These are phyloP conservation scores for Picochlorum costavermella DNA, from an alignment of 139 green algal species.

Conservation along the genomic window DNA sequence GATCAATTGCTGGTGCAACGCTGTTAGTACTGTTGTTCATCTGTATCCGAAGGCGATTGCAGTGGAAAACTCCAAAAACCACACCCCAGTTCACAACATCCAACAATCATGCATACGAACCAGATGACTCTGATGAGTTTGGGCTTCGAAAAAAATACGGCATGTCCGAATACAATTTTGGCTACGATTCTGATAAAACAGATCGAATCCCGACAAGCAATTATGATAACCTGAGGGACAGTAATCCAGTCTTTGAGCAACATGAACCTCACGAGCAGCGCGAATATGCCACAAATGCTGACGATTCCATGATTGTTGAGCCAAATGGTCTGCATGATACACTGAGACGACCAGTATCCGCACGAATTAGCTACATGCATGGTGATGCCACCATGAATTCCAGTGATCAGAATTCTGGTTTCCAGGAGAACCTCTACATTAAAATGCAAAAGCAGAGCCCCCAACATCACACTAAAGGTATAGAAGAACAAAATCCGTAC, in stretches of 20 bases:
- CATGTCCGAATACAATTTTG: neutral
- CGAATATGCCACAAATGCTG: no score
- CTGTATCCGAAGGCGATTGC: neutral
- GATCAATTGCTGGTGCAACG: neutral
- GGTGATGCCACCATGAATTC: neutral
- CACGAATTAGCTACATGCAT: neutral
- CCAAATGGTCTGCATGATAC: no score
- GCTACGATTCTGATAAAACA: neutral
- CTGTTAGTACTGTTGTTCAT: slow-evolving; percentile 11
- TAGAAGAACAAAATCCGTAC: no score
- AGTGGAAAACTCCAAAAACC: neutral
- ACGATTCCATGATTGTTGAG: no score
- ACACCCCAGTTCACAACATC: neutral
- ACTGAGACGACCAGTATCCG: neutral
- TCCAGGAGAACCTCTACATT: neutral
- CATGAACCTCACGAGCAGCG: no score
- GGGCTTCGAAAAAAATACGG: slow-evolving; percentile 1
- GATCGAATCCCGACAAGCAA: no score
- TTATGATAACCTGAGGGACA: no score
- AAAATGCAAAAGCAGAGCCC: neutral
- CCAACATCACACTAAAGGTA: no score
- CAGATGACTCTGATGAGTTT: neutral
- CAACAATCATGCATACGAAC: neutral
- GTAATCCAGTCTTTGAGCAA: no score
- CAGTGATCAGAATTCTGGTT: neutral